Conservation (phyloP, 2,329 filamentous ascomycete genomes). For the Xylaria sp. region DNA sequence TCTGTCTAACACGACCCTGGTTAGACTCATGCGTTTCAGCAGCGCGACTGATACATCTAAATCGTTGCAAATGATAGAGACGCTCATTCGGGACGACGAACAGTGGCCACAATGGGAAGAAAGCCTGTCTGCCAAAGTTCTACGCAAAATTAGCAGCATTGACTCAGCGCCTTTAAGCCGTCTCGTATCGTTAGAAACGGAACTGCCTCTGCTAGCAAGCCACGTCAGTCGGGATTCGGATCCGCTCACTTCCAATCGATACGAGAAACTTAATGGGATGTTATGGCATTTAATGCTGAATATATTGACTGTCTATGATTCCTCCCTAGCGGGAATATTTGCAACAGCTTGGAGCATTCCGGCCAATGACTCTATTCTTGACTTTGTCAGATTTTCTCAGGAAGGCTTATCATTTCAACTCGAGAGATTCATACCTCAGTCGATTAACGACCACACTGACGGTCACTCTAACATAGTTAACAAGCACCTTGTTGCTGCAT, state of each 20-base stretch:
- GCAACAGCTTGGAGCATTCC: conserved; percentile 33
- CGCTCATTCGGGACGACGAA: conserved; percentile 44
- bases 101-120: conserved; percentile 46
- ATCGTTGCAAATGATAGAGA: conserved; percentile 55
- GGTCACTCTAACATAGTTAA: conserved; percentile 40
- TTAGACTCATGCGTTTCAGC: conserved; percentile 51
- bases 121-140: conserved; percentile 55
- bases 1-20: conserved; percentile 53
- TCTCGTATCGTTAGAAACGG: conserved; percentile 67
- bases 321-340: conserved; percentile 40
- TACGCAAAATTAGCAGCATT: conserved; percentile 60
- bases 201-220: conserved; percentile 65
- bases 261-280: conserved; percentile 54
- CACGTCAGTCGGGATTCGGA: conserved; percentile 57
- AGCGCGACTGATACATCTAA: conserved; percentile 46
- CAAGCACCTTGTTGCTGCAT: conserved; percentile 51
- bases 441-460: conserved; percentile 29
- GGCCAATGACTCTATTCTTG: conserved; percentile 16
- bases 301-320: conserved; percentile 48
- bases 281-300: conserved; percentile 54
- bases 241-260: conserved; percentile 56
- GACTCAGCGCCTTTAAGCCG: conserved; percentile 62
- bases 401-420: conserved; percentile 38
- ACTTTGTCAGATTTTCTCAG: conserved; percentile 31
- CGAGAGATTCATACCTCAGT: conserved; percentile 32